Percentiles rank a stretch among this genome's conserved stretches.
Evolutionary conservation across 139 green algal genomes (phyloP).

Genomic region (Micractinium conductrix): DNA sequence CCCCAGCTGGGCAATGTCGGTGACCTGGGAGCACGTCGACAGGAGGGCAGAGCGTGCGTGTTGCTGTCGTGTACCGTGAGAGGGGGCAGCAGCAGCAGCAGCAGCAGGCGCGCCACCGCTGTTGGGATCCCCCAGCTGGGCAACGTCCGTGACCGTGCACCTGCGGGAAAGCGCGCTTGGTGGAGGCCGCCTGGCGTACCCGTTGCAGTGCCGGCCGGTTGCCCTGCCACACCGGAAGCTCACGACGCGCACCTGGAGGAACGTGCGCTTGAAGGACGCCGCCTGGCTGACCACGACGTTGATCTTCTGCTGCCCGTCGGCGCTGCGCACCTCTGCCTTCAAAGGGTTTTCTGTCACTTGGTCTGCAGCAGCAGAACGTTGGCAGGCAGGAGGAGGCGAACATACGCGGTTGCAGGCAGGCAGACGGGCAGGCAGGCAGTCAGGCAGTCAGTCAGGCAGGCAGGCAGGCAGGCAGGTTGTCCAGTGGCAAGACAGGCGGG

Average conservation of each 20-base stretch:
- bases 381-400: background rate
- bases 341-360: constrained; percentile 31
- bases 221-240: background rate
- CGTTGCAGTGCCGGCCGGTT: constrained; percentile 17
- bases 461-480: background rate
- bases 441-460: too few species aligned
- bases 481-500: background rate
- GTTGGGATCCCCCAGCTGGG: too few species aligned
- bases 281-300: constrained; percentile 41
- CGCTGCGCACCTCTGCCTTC: constrained; percentile 31
- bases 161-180: constrained; percentile 32
- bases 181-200: constrained; percentile 6
- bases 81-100: background rate
- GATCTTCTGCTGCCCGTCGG: constrained; percentile 21
- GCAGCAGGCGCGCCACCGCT: too few species aligned
- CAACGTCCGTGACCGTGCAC: background rate
- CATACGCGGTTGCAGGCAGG: too few species aligned
- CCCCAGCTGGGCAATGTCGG: constrained; percentile 46
- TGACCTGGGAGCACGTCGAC: constrained; percentile 25
- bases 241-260: constrained; percentile 12
- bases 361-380: constrained; percentile 2
- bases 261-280: constrained; percentile 23
- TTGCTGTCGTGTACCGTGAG: background rate
- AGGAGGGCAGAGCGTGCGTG: background rate
- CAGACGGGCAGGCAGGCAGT: too few species aligned